Evolutionary conservation across 192 early-diverging fungal genomes (phyloP).

Genomic region (Coemansia sp.): DNA sequence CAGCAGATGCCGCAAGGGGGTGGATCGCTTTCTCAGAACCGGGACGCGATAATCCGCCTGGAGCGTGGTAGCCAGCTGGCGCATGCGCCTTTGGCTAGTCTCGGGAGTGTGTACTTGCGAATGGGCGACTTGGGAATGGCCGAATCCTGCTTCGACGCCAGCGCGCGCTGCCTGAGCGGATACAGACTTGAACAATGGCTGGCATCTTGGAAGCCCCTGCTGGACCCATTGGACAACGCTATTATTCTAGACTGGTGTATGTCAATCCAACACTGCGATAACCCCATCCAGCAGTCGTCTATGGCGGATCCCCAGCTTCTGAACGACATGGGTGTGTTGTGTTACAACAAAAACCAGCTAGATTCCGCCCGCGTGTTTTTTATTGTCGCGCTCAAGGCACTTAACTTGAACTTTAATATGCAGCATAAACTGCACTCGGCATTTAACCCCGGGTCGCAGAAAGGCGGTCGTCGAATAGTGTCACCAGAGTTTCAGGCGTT

Average conservation of each 20-base stretch:
- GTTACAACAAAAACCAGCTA: slow-evolving; percentile 29
- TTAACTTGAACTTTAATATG: slow-evolving; percentile 14
- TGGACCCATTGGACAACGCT: slow-evolving; percentile 19
- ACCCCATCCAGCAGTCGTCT: slow-evolving; percentile 8
- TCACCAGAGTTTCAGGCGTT: slow-evolving; percentile 35
- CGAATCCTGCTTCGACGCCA: slow-evolving; percentile 55
- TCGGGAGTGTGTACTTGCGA: slow-evolving; percentile 51
- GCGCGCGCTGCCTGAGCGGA: slow-evolving; percentile 44
- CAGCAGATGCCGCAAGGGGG: slow-evolving; percentile 22
- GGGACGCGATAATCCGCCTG: background rate
- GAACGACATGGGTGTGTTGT: slow-evolving; percentile 47
- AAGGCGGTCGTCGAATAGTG: background rate
- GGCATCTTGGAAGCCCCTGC: slow-evolving; percentile 17
- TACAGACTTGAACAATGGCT: slow-evolving; percentile 29
- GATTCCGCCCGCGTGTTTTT: slow-evolving; percentile 27
- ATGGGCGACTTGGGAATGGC: slow-evolving; percentile 54
- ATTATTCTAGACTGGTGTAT: slow-evolving; percentile 23
- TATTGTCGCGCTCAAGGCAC: slow-evolving; percentile 16
- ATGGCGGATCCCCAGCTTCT: slow-evolving; percentile 48
- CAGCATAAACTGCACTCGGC: slow-evolving; percentile 27
- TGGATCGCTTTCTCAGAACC: background rate
- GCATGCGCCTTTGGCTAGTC: slow-evolving; percentile 47
- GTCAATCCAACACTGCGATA: background rate
- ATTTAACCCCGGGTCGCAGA: slow-evolving; percentile 8
- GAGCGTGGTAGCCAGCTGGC: slow-evolving; percentile 48